Evolutionary conservation across 164 flowering plant species (phyloP).

Genomic region (Brasenia schreberi): DNA sequence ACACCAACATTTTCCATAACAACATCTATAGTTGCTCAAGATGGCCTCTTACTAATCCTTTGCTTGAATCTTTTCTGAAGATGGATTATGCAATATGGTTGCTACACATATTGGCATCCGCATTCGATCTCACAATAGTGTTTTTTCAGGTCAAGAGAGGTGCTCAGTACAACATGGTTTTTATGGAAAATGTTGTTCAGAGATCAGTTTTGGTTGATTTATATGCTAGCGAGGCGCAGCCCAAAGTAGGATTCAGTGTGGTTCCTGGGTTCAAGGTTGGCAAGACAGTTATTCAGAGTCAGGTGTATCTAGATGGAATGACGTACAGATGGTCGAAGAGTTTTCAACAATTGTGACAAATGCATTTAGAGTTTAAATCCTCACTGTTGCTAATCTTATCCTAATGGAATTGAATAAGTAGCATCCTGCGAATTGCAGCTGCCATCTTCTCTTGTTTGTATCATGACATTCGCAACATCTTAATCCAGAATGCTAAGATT

Average conservation of each 20-base stretch:
- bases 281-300: slow-evolving; percentile 65
- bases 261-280: slow-evolving; percentile 86
- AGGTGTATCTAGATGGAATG: slow-evolving; percentile 43
- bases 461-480: too few relatives aligned
- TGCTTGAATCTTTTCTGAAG: slow-evolving; percentile 62
- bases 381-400: too few relatives aligned
- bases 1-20: slow-evolving; percentile 53
- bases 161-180: slow-evolving; percentile 66
- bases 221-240: slow-evolving; percentile 16
- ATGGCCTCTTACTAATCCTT: slow-evolving; percentile 51
- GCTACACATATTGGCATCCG: slow-evolving; percentile 72
- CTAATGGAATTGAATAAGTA: too few relatives aligned
- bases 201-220: slow-evolving; percentile 9
- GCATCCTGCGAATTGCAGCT: too few relatives aligned
- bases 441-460: too few relatives aligned
- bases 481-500: too few relatives aligned
- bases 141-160: slow-evolving; percentile 83
- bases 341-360: too few relatives aligned
- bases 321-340: too few relatives aligned
- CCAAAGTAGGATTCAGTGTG: slow-evolving; percentile 82
- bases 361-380: too few relatives aligned
- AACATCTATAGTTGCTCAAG: slow-evolving; percentile 29
- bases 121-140: slow-evolving; percentile 61
- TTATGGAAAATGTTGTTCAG: slow-evolving; percentile 64
- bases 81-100: slow-evolving; percentile 87